Percentiles rank a stretch among this genome's conserved stretches.
Evolutionary conservation across 1,139 yeast species (phyloP).

Genomic region (Protomyces lactucae-debilis): DNA sequence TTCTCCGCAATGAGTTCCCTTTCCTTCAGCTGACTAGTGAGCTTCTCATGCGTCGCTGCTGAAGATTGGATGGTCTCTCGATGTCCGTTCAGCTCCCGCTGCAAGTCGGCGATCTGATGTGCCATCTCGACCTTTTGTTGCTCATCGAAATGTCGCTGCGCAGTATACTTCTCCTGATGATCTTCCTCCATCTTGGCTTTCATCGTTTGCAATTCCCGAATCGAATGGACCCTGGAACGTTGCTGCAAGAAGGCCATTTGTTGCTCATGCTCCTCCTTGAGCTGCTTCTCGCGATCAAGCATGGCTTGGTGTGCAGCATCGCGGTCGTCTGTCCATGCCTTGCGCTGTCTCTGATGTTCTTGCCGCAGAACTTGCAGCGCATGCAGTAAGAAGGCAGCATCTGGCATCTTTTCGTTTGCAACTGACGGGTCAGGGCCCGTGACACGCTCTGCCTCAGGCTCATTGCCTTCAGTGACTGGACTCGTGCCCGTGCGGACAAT

Average conservation of each 20-base stretch:
- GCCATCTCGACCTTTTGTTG: neutral
- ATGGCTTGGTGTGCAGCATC: neutral
- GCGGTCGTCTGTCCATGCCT: neutral
- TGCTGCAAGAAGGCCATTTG: neutral
- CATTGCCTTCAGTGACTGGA: neutral
- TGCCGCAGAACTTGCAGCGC: constrained; percentile 1
- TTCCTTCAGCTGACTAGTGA: neutral
- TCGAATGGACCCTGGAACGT: neutral
- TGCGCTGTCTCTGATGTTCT: constrained; percentile 1
- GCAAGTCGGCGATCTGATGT: neutral
- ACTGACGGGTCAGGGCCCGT: neutral
- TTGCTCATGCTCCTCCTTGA: neutral
- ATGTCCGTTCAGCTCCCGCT: neutral
- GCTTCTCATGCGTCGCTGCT: neutral
- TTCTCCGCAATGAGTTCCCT: neutral
- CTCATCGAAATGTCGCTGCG: neutral
- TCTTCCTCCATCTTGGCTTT: neutral
- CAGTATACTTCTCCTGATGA: neutral
- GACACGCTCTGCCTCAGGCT: neutral
- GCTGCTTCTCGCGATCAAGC: neutral
- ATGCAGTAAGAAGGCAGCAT: neutral
- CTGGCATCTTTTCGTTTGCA: neutral
- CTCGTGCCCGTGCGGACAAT: neutral
- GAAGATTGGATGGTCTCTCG: neutral
- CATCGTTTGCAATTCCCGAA: neutral